phyloP scores from a whole-genome alignment of 2,329 filamentous ascomycete genomes.

The Sporothrix phasma region DNA sequence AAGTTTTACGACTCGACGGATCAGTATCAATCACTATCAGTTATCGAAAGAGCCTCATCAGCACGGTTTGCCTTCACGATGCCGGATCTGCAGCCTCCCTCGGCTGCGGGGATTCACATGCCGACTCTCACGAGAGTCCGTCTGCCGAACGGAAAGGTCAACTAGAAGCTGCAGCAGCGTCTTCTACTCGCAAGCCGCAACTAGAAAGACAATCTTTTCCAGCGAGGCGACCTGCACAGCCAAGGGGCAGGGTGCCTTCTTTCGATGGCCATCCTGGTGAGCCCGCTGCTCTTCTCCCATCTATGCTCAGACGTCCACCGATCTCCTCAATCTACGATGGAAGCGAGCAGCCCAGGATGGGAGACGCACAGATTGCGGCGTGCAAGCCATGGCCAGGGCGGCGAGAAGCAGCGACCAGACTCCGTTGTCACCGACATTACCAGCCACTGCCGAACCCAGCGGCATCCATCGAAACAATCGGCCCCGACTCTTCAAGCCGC shows the following conservation, averaged over 20 bases:
- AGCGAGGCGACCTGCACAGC: not conserved
- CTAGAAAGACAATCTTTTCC: not conserved
- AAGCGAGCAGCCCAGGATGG: not conserved
- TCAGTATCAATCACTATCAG: too few species aligned
- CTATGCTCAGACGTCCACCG: not conserved
- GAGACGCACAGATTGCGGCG: not conserved
- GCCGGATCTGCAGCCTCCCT: not conserved
- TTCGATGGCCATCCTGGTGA: not conserved
- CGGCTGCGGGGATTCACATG: not conserved
- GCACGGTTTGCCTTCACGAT: not conserved
- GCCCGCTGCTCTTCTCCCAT: not conserved
- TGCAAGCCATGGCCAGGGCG: not conserved
- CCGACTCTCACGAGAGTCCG: not conserved
- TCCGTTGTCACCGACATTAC: not conserved
- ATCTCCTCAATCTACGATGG: not conserved
- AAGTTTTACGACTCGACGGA: too few species aligned
- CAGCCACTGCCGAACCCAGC: not conserved
- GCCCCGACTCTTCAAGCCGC: slow-evolving; percentile 12
- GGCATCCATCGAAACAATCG: not conserved
- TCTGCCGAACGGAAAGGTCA: not conserved
- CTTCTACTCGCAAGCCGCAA: not conserved
- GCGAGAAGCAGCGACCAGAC: not conserved
- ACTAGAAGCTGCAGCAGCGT: not conserved
- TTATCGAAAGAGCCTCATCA: too few species aligned
- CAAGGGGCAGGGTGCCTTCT: not conserved